Evolutionary conservation across 768 basidiomycete species (phyloP).

Genomic region (Boletellus sp.): DNA sequence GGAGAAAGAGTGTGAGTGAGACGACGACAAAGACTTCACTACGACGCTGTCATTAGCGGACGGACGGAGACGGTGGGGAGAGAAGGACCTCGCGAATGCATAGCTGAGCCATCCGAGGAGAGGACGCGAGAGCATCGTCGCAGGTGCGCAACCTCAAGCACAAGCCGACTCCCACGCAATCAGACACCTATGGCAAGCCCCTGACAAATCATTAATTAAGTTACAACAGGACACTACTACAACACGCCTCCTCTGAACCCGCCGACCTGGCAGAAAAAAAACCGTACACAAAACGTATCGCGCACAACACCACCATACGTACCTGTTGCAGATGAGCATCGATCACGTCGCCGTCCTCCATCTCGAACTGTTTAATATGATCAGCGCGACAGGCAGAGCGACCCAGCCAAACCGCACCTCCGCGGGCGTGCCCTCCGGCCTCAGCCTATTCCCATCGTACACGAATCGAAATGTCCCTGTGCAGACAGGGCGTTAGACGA

Average conservation of each 20-base stretch:
- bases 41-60: neutral
- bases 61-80: neutral
- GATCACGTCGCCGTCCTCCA: slow-evolving; percentile 64
- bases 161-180: slow-evolving; percentile 4
- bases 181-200: too few relatives aligned
- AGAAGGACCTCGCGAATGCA: slow-evolving; percentile 70
- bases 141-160: neutral
- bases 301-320: slow-evolving; percentile 12
- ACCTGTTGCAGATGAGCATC: slow-evolving; percentile 61
- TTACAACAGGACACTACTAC: neutral
- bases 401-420: slow-evolving; percentile 35
- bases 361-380: slow-evolving; percentile 37
- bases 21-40: slow-evolving; percentile 83
- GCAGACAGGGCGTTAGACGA: neutral
- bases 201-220: neutral
- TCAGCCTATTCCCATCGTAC: slow-evolving; percentile 51
- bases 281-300: neutral
- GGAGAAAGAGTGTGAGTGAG: slow-evolving; percentile 75
- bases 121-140: slow-evolving; percentile 24
- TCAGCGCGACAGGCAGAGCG: neutral
- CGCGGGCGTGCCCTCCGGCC: slow-evolving; percentile 48
- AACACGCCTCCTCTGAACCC: slow-evolving; percentile 4
- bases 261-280: slow-evolving; percentile 19
- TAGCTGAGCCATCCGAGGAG: slow-evolving; percentile 80
- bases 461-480: slow-evolving; percentile 63